phyloP scores from a whole-genome alignment of 495 filamentous ascomycete species.

The Wilcoxina mikolae region DNA sequence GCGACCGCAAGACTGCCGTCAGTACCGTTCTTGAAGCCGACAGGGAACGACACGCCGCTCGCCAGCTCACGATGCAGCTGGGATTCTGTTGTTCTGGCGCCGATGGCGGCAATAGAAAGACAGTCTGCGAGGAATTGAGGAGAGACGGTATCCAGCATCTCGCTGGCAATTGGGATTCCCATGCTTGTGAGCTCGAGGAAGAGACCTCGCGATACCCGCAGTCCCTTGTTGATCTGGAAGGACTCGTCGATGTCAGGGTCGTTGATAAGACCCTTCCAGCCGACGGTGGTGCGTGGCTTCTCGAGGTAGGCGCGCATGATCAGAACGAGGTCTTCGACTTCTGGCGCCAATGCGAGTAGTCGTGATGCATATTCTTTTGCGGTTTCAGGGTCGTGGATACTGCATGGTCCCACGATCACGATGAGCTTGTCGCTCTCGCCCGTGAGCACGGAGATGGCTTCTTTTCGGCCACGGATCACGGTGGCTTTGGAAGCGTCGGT shows the following conservation, averaged over 20 bases:
- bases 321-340: constrained; percentile 72
- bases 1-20: constrained; percentile 90
- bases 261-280: constrained; percentile 98
- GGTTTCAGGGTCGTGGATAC: constrained; percentile 80
- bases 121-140: constrained; percentile 89
- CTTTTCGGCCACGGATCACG: constrained; percentile 67
- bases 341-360: constrained; percentile 56
- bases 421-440: constrained; percentile 68
- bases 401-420: constrained; percentile 90
- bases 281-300: constrained; percentile 97
- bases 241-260: constrained; percentile 95
- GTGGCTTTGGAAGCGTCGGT: constrained; percentile 41
- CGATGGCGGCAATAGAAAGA: constrained; percentile 89
- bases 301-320: constrained; percentile 99
- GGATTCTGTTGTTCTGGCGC: constrained; percentile 90
- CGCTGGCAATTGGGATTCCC: constrained; percentile 85
- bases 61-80: constrained; percentile 92
- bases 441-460: constrained; percentile 72
- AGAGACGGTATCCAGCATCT: constrained; percentile 99
- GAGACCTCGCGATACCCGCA: constrained; percentile 71
- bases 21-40: constrained; percentile 98
- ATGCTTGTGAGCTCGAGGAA: constrained; percentile 74
- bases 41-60: constrained; percentile 92
- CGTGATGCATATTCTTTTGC: constrained; percentile 75
- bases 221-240: constrained; percentile 98